These are phyloP conservation scores for Corynascus novoguineensis DNA, from an alignment of 495 filamentous ascomycete genomes.

Conservation along the genomic window DNA sequence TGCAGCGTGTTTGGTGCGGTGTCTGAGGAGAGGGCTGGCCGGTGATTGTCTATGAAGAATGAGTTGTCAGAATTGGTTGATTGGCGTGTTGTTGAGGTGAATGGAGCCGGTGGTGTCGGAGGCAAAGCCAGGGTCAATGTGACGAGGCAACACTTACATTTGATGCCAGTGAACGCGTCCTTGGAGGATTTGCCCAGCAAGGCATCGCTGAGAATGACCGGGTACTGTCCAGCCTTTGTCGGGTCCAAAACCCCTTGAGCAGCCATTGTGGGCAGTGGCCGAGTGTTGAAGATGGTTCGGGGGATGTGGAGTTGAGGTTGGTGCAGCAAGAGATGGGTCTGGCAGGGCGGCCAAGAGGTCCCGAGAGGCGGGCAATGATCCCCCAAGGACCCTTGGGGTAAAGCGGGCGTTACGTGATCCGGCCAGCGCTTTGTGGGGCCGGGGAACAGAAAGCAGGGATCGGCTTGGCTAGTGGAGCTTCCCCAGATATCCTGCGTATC, in stretches of 20 bases:
- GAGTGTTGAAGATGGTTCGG: background rate
- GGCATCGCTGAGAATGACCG: conserved; percentile 51
- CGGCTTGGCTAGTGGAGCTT: background rate
- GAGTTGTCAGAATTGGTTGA: background rate
- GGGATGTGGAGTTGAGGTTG: background rate
- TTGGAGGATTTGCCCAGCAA: conserved; percentile 48
- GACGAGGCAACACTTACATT: conserved; percentile 40
- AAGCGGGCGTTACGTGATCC: background rate
- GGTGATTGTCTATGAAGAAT: conserved; percentile 46
- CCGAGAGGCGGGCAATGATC: background rate
- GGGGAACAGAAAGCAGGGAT: background rate
- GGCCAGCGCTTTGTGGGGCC: background rate
- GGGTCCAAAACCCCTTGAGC: conserved; percentile 36
- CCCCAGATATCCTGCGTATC: background rate
- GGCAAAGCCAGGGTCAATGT: too few relatives aligned
- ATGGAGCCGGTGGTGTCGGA: too few relatives aligned
- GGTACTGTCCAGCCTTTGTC: conserved; percentile 49
- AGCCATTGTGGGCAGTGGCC: conserved; percentile 21
- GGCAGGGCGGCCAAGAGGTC: too few relatives aligned
- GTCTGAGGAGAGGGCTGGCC: conserved; percentile 42
- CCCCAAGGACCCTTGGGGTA: background rate
- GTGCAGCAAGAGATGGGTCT: background rate
- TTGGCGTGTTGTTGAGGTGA: too few relatives aligned
- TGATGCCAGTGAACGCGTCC: conserved; percentile 48
- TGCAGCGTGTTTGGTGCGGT: conserved; percentile 40